Conservation (phyloP, 257 asterid genomes). For the Petrea volubilis region DNA sequence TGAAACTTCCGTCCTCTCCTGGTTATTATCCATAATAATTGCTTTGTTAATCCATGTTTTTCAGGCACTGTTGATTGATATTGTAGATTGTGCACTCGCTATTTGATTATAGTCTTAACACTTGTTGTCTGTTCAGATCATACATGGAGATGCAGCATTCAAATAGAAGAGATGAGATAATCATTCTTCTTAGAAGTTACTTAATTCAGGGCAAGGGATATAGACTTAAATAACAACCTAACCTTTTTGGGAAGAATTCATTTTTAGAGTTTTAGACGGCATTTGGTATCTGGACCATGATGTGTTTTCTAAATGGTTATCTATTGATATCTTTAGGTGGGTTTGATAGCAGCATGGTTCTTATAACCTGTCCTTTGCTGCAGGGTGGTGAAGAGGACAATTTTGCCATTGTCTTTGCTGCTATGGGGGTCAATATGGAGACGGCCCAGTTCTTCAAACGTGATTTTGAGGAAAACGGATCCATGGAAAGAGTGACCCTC, state of each 20-base stretch:
- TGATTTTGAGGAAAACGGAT: constrained; percentile 98
- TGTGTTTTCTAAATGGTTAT: background rate
- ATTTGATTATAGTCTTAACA: constrained; percentile 2
- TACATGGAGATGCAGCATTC: background rate
- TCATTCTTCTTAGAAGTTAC: constrained; percentile 7
- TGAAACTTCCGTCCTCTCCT: background rate
- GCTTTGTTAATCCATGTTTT: background rate
- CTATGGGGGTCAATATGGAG: constrained; percentile 99
- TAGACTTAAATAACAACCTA: background rate
- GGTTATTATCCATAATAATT: background rate
- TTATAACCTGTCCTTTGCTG: constrained; percentile 29
- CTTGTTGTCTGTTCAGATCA: background rate
- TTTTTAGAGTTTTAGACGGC: background rate
- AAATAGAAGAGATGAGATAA: background rate
- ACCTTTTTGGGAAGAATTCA: background rate
- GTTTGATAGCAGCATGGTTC: constrained; percentile 14
- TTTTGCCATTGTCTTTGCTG: constrained; percentile 98
- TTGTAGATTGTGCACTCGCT: background rate
- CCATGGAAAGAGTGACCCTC: constrained; percentile 99
- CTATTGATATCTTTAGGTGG: constrained; percentile 2
- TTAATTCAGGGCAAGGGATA: constrained; percentile 6
- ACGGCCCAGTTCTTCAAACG: constrained; percentile 98
- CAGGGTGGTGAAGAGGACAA: constrained; percentile 89
- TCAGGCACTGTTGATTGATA: background rate
- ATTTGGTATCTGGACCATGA: background rate